Base-by-base conservation (phyloP, 352 stramenopile species). In the Pelagophyceae sp. region DNA sequence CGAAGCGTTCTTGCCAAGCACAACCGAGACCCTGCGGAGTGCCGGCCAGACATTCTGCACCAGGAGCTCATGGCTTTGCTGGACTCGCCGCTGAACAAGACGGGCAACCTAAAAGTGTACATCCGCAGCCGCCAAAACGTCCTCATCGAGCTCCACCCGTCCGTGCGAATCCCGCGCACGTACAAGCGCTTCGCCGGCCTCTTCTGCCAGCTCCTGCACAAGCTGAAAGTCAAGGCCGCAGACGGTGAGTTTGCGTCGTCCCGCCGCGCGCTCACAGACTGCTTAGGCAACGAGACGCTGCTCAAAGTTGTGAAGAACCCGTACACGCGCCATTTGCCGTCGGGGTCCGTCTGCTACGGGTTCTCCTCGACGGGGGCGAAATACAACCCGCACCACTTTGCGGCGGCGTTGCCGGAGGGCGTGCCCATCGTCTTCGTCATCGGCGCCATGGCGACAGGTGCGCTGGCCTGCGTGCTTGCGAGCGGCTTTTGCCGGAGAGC, bases 281-380 rank as follows among this genome's bases (percentile, higher is more conserved):
- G n/a, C n/a, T n/a, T n/a, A n/a, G 90, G 92, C 77, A 95, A 93
- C 76, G 91, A 96, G 40, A 98, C 93, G 63, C 87, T 99, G 51
- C 89, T 99, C 77, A 98, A 97, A 80, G 95, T 99, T 40, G 97
- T 99, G 81, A 99, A 99, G 84, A 99, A 99, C 89, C 96, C 96
- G 5, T 89, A 99, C 78, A 96, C 94, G 72, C 90, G 94, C 83
- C 90, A 99, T 87, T 87, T 99, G 38, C 95, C 95, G 23, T 89
- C 96, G 35, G 97, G 96, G 80, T 93, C 87, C 76, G 90, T 90
- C 79, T 96, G 96, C 82, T 98, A 97, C 85, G 94, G 94, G 38
- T 90, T 98, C 38, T 93, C 91, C n/a, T 90, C 91, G 76, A 91
- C 93, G 71, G 96, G 95, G 23, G 93, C 85, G 45, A 85, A 98